phyloP scores from a whole-genome alignment of 495 filamentous ascomycete genomes.

The Eremomyces bilateralis region DNA sequence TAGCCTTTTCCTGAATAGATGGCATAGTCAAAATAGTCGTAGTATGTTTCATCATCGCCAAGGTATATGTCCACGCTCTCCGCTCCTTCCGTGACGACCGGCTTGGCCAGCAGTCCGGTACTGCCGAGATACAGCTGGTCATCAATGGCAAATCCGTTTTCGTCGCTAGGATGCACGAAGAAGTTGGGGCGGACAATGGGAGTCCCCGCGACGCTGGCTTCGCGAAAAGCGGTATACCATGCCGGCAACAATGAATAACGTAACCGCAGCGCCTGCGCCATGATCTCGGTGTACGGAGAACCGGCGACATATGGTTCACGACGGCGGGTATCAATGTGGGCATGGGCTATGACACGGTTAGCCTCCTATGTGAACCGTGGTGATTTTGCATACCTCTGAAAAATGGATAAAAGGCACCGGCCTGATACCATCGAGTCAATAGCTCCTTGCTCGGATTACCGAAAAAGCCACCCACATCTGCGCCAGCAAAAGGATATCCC shows the following conservation, averaged over 20 bases:
- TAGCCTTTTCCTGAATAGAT: constrained; percentile 40
- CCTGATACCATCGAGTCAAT: constrained; percentile 85
- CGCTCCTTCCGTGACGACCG: constrained; percentile 54
- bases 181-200: constrained; percentile 83
- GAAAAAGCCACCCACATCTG: constrained; percentile 96
- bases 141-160: constrained; percentile 66
- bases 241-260: constrained; percentile 76
- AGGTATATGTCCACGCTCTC: constrained; percentile 63
- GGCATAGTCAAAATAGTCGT: constrained; percentile 78
- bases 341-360: too few species aligned
- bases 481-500: constrained; percentile 84
- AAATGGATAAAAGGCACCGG: constrained; percentile 94
- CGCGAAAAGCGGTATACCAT: constrained; percentile 95
- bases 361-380: too few species aligned
- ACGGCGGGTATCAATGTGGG: constrained; percentile 85
- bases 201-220: constrained; percentile 57
- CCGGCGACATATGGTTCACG: constrained; percentile 81
- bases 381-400: too few species aligned
- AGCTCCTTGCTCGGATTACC: constrained; percentile 86
- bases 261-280: constrained; percentile 67
- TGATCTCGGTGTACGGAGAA: constrained; percentile 67
- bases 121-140: constrained; percentile 81
- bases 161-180: constrained; percentile 74
- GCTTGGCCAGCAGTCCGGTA: constrained; percentile 74
- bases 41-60: constrained; percentile 71